Evolutionary conservation across 768 basidiomycete genomes (phyloP), one percentile per base, ranked within the genome.

Genomic region (Dendrothele bispora): DNA sequence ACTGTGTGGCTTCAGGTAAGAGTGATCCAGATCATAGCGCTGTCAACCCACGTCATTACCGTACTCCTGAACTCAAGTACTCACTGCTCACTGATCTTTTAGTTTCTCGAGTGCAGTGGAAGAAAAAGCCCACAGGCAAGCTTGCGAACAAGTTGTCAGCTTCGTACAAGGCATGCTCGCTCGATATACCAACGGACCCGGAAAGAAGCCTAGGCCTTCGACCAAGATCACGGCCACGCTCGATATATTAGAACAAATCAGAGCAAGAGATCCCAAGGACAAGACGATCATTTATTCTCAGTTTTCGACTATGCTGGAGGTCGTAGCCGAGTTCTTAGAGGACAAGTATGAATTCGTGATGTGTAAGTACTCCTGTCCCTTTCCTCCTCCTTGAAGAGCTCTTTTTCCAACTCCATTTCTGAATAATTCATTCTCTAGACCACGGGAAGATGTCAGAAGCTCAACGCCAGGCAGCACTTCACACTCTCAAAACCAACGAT

Each of bases 251-350:
- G 56, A 69, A 7, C 75, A 82, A 14, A 82, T 93, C 46, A 78
- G 84, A 17, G 67, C 73, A 39, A 73, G 81, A 43, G 66, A 78
- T 11, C 63, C 74, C 14, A 66, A 72, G 50, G 92, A 97, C 61
- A 99, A 98, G 77, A 95, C 94, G 0, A 99, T 99, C 54, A 84
- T 99, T 20, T 99, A 98, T 62, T 94, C 91, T 1, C 95, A 97
- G 61, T 91, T 91, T 53, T 97, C 95, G 1, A 76, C 79, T 43
- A 83, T 90, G 88, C 71, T 99, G 51, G 83, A 95, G 62, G 62
- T 98, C 46, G 75, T 98, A 39, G 82, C 95, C 66, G 88, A 86
- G 0, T 97, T 97, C 69, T 71, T 99, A 64, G 71, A 70, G 29
- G 75, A 79, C 2, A 71, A 77, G 82, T 0, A 73, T 94, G 56